Base-by-base conservation (phyloP, 2,329 filamentous ascomycete genomes). In the Nemania sp. region DNA sequence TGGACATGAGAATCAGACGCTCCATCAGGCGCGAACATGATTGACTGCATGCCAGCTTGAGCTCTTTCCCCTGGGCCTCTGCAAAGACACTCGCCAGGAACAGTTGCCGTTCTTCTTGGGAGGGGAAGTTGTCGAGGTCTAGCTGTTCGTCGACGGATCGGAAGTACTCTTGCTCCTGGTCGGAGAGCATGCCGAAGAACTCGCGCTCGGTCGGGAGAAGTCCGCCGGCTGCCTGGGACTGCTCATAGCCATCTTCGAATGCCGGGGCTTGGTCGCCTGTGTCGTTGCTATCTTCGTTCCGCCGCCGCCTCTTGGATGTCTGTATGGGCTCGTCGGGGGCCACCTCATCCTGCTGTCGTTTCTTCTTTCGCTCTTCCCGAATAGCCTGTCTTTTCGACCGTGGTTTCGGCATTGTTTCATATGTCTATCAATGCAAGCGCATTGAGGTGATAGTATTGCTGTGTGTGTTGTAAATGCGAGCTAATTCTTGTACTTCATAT, bases 161-260 rank as follows among this genome's bases (percentile, higher is more conserved):
- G 80, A 98, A 99, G 80, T 98, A 98, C 80, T 98, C 94, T 78
- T 97, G 93, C 83, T 99, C 96, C 73, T 97, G 89, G 62, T 97
- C 91, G 75, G 93, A 92, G 27, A 99, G 90, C 85, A 98, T 90
- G 71, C 96, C 96, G 75, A 97, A 98, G 83, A 97, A 99, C 64
- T 93, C 90, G 73, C 85, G 88, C 67, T 93, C 92, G 10, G 80
- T 60, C 10, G 69, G 66, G 18, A 68, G 69, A 7, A 68, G 70
- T 32, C 61, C 61, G 47, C 35, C 55, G 38, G 45, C 47, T 10
- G 64, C 24, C 47, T 64, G 59, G 7, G 63, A 43, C n/a, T 73
- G 64, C 1, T 73, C 72, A 53, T 72, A 64, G 47, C 71, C 74
- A 68, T 73, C 61, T 52, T 74, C 66, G 61, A 74, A 74, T 8